Conservation (phyloP, 116 monocot genomes). For the Posidonia oceanica region DNA sequence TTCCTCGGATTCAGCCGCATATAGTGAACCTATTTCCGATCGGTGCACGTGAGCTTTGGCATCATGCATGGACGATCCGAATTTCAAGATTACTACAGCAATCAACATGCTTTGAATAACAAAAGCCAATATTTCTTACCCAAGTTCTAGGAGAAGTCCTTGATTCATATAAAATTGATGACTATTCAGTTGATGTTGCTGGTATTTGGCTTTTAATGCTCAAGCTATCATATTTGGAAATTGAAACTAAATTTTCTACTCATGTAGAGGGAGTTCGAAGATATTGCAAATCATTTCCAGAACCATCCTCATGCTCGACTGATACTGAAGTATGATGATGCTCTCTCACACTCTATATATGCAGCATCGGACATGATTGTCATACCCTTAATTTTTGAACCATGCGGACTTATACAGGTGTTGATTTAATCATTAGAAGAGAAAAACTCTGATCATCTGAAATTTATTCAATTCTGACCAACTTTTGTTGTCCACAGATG, state of each 20-base stretch:
- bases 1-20: too few relatives aligned
- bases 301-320: conserved; percentile 45
- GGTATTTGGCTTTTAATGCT: background rate
- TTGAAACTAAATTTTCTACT: background rate
- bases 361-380: conserved; percentile 86
- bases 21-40: too few relatives aligned
- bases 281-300: conserved; percentile 65
- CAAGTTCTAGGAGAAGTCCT: too few relatives aligned
- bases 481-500: conserved; percentile 36
- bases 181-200: background rate
- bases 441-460: too few relatives aligned
- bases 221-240: too few relatives aligned
- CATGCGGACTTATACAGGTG: conserved; percentile 98
- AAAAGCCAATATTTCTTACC: too few relatives aligned
- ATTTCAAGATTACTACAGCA: too few relatives aligned
- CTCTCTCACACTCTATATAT: conserved; percentile 74
- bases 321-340: conserved; percentile 76
- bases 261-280: conserved; percentile 61
- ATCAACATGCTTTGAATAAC: too few relatives aligned
- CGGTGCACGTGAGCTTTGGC: too few relatives aligned
- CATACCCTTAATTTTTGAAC: conserved; percentile 87
- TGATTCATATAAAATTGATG: background rate
- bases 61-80: too few relatives aligned
- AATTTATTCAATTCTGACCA: background rate
- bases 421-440: background rate